phyloP scores from a whole-genome alignment of 345 rosid species.

The Moricandia moricandioides region DNA sequence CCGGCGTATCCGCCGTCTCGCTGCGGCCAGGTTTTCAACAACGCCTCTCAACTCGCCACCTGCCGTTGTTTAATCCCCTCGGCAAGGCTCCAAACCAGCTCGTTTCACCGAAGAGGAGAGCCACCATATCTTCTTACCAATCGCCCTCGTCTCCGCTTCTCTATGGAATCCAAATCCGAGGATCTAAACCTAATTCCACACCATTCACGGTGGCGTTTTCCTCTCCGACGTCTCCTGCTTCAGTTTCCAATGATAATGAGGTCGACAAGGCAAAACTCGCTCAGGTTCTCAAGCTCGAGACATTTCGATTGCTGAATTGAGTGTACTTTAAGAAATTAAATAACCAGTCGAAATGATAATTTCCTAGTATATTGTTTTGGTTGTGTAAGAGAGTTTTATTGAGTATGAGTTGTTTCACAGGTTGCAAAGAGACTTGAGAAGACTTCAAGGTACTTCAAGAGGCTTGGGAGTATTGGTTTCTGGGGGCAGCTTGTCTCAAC shows the following conservation, averaged over 20 bases:
- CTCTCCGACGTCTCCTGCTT: slow-evolving; percentile 44
- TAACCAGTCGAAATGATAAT: background rate
- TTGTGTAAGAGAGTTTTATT: background rate
- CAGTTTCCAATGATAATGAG: slow-evolving; percentile 44
- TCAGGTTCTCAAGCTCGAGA: slow-evolving; percentile 87
- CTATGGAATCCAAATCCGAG: slow-evolving; percentile 37
- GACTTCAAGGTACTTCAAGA: slow-evolving; percentile 88
- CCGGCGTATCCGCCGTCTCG: slow-evolving; percentile 39
- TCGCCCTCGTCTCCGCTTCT: slow-evolving; percentile 12
- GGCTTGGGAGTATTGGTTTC: slow-evolving; percentile 84
- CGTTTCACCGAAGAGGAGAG: slow-evolving; percentile 12
- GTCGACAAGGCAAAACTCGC: slow-evolving; percentile 67
- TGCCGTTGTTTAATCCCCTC: slow-evolving; percentile 19
- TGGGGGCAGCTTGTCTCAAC: slow-evolving; percentile 96
- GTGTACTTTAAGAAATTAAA: slow-evolving; percentile 12
- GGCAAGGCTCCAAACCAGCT: slow-evolving; percentile 22
- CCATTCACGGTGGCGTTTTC: slow-evolving; percentile 30
- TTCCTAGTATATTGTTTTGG: too few species aligned
- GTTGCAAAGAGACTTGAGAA: slow-evolving; percentile 88
- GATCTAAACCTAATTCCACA: slow-evolving; percentile 27
- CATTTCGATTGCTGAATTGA: too few species aligned
- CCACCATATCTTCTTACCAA: slow-evolving; percentile 24
- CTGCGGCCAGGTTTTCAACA: slow-evolving; percentile 20
- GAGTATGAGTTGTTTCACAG: slow-evolving; percentile 45
- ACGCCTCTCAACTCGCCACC: slow-evolving; percentile 23